These are phyloP conservation scores for Irpex sp. DNA, from an alignment of 1,284 basidiomycete species.

Conservation along the genomic window DNA sequence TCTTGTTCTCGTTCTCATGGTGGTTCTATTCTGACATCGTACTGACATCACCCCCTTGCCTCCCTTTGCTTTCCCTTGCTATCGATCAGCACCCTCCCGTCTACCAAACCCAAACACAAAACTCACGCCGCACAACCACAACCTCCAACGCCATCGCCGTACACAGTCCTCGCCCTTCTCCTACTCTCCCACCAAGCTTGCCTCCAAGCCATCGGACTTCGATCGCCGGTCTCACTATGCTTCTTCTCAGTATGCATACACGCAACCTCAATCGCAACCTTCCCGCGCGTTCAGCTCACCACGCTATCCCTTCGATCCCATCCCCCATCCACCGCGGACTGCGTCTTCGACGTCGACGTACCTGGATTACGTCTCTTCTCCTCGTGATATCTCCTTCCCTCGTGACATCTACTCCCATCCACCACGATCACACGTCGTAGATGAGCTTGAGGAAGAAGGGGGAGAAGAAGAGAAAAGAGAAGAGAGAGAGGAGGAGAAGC, in stretches of 20 bases:
- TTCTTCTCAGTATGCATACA: background rate
- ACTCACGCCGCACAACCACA: background rate
- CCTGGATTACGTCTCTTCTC: background rate
- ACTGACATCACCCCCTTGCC: background rate
- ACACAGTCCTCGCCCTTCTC: background rate
- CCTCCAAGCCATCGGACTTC: background rate
- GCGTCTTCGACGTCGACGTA: background rate
- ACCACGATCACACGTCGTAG: no score
- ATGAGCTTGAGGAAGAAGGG: no score
- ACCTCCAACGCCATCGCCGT: background rate
- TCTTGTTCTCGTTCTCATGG: background rate
- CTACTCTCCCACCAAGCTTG: background rate
- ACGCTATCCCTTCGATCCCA: background rate
- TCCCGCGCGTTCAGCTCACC: background rate
- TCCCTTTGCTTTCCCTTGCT: no score
- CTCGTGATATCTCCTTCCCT: background rate
- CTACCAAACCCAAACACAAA: background rate
- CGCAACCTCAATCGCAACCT: background rate
- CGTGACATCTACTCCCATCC: no score
- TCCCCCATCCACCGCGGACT: background rate
- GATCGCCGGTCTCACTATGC: background rate
- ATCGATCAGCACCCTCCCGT: background rate
- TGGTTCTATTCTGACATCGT: background rate
- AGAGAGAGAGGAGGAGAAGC: slow-evolving; percentile 9
- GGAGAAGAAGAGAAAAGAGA: no score